Base-by-base conservation (phyloP, 2,329 filamentous ascomycete genomes). In the Colletotrichum chrysophilum region DNA sequence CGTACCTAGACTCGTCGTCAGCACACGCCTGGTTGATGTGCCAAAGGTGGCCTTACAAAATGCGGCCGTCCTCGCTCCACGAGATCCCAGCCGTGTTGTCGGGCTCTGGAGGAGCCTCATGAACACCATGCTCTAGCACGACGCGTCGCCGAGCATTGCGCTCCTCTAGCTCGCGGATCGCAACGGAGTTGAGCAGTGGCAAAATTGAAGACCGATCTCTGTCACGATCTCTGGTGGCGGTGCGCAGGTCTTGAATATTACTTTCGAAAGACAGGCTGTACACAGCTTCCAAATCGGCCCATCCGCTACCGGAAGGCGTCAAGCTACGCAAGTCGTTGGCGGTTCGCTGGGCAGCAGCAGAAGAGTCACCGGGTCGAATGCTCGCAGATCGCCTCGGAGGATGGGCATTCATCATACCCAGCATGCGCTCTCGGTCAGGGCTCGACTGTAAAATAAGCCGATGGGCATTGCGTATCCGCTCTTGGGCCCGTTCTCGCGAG, bases 31-130 rank as follows among this genome's bases (percentile, higher is more conserved):
- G 43, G n/a, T 12, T 66, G 67, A 74, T 52, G 12, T 60, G 61
- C 68, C 24, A 48, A 16, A 12, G 48, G 58, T 10, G 9, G 26
- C 7, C 91, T 88, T 83, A 93, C 91, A 93, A 79, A 26, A 85
- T 87, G 62, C 87, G 87, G 3, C 92, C 92, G 79, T 93, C 90
- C 43, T 90, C 88, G 77, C 90, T 92, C 92, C 92, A 93, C 26
- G 88, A 86, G 78, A 92, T 83, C 3, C 92, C 92, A 13, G 91
- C 90, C 3, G 92, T 93, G 68, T 92, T 91, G 65, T 91, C 88
- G 4, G 88, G 85, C 55, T 88, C 86, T 13, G 88, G 86, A 2
- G 84, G 85, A 68, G 84, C 82, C 71, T 87, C 85, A n/a, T 86
- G 84, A 28, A 86, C 82, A 7, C 85, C 84, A 7, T 87, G 85